phyloP scores from a whole-genome alignment of 345 rosid species.

The Punica granatum region DNA sequence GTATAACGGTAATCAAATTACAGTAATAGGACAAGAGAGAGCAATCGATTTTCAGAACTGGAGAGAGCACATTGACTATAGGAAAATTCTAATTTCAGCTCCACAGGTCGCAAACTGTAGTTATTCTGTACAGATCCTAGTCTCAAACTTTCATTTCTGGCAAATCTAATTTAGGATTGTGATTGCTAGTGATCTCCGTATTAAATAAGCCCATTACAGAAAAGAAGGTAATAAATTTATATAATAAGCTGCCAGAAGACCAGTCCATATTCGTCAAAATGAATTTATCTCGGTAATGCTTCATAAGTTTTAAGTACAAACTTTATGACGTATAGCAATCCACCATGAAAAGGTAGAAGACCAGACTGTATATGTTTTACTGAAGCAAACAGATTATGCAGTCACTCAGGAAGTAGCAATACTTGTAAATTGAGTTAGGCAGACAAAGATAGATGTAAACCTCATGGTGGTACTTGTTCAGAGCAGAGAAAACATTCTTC shows the following conservation, averaged over 20 bases:
- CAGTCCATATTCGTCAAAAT: background rate
- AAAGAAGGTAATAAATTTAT: background rate
- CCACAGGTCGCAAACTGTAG: background rate
- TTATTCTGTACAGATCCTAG: background rate
- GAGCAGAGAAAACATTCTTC: constrained; percentile 29
- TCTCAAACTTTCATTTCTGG: no score
- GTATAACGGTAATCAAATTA: background rate
- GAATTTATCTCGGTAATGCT: background rate
- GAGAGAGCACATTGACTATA: background rate
- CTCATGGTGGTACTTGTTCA: constrained; percentile 66
- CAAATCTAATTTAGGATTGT: no score
- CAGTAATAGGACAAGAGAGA: background rate
- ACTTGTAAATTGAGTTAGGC: background rate
- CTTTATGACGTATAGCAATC: background rate
- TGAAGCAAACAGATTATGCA: background rate
- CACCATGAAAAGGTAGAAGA: background rate
- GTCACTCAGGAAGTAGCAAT: background rate
- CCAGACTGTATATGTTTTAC: background rate
- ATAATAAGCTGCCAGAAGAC: background rate
- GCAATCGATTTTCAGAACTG: background rate
- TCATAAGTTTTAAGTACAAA: background rate
- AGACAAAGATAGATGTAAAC: constrained; percentile 28
- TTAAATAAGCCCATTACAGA: background rate
- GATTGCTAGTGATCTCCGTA: background rate
- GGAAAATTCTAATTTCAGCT: background rate